Evolutionary conservation across 148 eudicot species (phyloP), one percentile per base, ranked within the genome.

Genomic region (Rhododendron henanense): DNA sequence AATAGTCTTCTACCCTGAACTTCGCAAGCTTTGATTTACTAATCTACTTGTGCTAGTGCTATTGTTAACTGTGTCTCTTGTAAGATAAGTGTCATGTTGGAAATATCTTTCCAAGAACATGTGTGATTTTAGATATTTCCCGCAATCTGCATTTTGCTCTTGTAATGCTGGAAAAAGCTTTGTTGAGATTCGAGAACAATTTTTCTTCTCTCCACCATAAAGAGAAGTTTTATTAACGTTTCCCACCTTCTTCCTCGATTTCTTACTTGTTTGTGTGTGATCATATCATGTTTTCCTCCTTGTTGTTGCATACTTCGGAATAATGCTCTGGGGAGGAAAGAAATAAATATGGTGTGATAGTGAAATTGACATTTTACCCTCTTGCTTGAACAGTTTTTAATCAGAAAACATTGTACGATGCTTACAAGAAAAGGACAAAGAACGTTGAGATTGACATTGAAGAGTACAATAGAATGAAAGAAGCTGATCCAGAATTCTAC

Each of bases 401-500:
- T 86, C 98, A 96, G 90, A 92, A 90, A 87, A 88, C 99, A 50
- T 79, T 96, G 88, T 95, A 94, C 85, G 88, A 95, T 77, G 99
- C 98, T 71, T 93, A 96, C 93, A 96, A 96, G 93, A 96, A 95
- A 87, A 93, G 99, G 51, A 91, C 98, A 82, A 96, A 95, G 89
- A 93, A 94, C 55, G 79, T 96, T 44, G 88, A 86, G 1, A 90
- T 94, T 76, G 96, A 96, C 90, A 89, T 93, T 48, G 96, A 93
- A 81, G 97, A 92, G 79, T 96, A 96, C 92, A 92, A 89, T 87
- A 92, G 85, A 88, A 89, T 93, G 98, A 96, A 95, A 89, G 99
- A 92, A 87, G 93, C 93, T 47, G 98, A 96, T 90, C 99, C 99
- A 78, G 99, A 96, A 87, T 96, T 96, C 83, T 96, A 96, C 87